Evolutionary conservation across 495 filamentous ascomycete species (phyloP).

Genomic region (Podospora conica): DNA sequence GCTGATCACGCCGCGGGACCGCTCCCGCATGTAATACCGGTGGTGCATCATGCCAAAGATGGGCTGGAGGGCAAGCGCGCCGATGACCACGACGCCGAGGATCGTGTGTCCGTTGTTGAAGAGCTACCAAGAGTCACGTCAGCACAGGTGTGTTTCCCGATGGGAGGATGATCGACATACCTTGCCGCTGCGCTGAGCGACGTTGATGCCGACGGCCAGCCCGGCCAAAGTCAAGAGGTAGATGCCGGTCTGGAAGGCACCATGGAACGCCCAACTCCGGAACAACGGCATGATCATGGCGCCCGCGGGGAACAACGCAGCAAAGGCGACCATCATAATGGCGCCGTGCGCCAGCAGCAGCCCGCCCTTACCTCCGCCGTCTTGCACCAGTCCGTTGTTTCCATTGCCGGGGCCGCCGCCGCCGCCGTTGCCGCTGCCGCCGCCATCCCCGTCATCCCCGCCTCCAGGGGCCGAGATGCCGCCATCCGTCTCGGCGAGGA

Average conservation of each 20-base stretch:
- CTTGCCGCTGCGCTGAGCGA: conserved; percentile 29
- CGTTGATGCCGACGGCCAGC: conserved; percentile 54
- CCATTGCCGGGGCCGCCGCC: conserved; percentile 10
- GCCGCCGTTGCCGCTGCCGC: conserved; percentile 6
- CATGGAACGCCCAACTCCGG: conserved; percentile 52
- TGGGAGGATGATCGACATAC: conserved; percentile 26
- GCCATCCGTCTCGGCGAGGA: conserved; percentile 26
- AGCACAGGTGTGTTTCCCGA: not conserved
- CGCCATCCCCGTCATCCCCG: not conserved
- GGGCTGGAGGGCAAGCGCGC: conserved; percentile 57
- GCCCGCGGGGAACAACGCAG: conserved; percentile 51
- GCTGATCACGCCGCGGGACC: conserved; percentile 48
- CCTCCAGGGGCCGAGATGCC: not conserved
- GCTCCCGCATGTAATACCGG: conserved; percentile 42
- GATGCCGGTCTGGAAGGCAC: conserved; percentile 49
- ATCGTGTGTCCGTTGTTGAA: conserved; percentile 39
- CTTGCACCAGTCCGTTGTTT: too few species aligned
- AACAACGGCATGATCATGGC: conserved; percentile 50
- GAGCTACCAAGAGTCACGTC: conserved; percentile 24
- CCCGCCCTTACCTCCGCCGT: conserved; percentile 1
- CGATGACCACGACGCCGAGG: conserved; percentile 55
- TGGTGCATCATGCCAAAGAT: conserved; percentile 61
- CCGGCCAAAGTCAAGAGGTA: conserved; percentile 53
- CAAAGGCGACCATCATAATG: conserved; percentile 53
- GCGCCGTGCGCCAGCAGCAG: conserved; percentile 41